Percentiles rank a stretch among this genome's conserved stretches.
These are phyloP conservation scores for Pleurotus cornucopiae DNA, from an alignment of 768 basidiomycete genomes.

Conservation along the genomic window DNA sequence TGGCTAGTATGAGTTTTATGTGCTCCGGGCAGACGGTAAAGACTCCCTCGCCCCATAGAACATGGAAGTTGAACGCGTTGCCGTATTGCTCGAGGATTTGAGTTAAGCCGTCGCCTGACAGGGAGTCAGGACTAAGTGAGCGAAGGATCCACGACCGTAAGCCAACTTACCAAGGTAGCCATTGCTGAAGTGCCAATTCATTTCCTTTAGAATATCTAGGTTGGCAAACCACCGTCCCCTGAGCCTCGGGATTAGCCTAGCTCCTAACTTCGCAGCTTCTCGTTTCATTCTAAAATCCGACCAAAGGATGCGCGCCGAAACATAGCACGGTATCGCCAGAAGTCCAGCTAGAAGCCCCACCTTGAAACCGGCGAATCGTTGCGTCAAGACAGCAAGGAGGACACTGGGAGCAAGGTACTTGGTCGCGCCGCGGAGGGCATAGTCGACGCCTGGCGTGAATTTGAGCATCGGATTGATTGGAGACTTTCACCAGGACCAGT, in stretches of 20 bases:
- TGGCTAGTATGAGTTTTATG: slow-evolving; percentile 14
- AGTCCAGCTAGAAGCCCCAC: slow-evolving; percentile 24
- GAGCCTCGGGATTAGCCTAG: slow-evolving; percentile 34
- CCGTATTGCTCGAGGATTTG: slow-evolving; percentile 32
- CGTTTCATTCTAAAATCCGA: slow-evolving; percentile 26
- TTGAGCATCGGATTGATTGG: slow-evolving; percentile 15
- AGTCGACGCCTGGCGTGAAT: slow-evolving; percentile 31
- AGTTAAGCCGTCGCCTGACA: slow-evolving; percentile 39
- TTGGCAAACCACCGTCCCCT: slow-evolving; percentile 40
- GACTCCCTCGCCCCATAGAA: slow-evolving; percentile 34
- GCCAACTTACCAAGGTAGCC: slow-evolving; percentile 47
- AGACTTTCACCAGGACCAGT: neutral
- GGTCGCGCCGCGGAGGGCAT: slow-evolving; percentile 21
- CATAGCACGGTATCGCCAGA: slow-evolving; percentile 28
- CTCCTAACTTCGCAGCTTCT: slow-evolving; percentile 40
- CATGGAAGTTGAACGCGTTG: slow-evolving; percentile 37
- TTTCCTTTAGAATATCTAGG: slow-evolving; percentile 34
- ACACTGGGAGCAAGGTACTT: slow-evolving; percentile 16
- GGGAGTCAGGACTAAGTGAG: neutral
- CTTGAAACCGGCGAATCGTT: slow-evolving; percentile 11
- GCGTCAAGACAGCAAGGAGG: slow-evolving; percentile 15
- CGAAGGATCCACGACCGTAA: neutral
- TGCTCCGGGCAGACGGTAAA: slow-evolving; percentile 13
- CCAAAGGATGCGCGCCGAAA: slow-evolving; percentile 24
- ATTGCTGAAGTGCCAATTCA: slow-evolving; percentile 31